phyloP scores from a whole-genome alignment of 345 rosid genomes.

The Acer yangbiense region DNA sequence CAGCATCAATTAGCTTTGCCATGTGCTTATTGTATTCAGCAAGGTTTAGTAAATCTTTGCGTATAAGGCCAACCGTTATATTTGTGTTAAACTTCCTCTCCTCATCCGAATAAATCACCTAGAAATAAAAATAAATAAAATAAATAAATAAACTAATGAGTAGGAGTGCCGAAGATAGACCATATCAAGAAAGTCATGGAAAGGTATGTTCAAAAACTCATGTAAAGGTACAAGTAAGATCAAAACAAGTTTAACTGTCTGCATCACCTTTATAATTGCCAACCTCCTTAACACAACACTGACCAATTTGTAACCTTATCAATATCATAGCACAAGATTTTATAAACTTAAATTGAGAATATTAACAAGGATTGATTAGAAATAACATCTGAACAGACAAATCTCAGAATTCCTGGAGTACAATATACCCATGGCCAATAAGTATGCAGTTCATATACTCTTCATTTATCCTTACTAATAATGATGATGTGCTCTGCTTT shows the following conservation, averaged over 20 bases:
- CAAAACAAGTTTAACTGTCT: not conserved
- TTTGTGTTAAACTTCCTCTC: conserved; percentile 43
- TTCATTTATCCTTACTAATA: not conserved
- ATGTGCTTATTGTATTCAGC: conserved; percentile 40
- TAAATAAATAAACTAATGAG: not conserved
- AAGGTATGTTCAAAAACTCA: not conserved
- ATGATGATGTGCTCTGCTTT: not conserved
- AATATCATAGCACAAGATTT: not conserved
- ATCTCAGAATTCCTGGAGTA: too few species aligned
- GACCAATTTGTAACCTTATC: not conserved
- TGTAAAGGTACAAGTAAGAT: not conserved
- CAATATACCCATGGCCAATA: too few species aligned
- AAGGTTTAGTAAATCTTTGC: conserved; percentile 38
- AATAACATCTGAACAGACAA: not conserved
- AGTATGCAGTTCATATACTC: not conserved
- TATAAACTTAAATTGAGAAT: not conserved
- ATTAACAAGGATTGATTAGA: not conserved
- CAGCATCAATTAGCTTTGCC: conserved; percentile 43
- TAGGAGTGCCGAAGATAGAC: not conserved
- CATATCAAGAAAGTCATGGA: not conserved
- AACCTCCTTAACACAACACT: not conserved
- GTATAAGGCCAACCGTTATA: conserved; percentile 39
- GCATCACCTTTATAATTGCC: not conserved
- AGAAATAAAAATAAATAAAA: not conserved
- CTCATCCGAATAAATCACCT: conserved; percentile 44